These are phyloP conservation scores for Sugiyamaella mastotermitis DNA, from an alignment of 805 yeast species.

Conservation along the genomic window DNA sequence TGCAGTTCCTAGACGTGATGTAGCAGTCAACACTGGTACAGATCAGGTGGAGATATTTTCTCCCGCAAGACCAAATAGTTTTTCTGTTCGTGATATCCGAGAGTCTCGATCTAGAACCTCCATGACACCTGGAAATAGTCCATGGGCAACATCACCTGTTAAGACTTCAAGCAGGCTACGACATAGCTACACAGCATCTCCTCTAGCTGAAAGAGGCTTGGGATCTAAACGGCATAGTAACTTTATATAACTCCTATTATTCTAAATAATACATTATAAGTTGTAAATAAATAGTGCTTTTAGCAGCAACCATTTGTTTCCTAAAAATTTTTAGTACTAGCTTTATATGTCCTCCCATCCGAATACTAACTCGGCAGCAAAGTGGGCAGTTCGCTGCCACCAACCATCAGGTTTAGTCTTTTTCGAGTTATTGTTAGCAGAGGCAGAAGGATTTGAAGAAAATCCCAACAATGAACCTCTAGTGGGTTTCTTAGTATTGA, in stretches of 20 bases:
- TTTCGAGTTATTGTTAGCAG: neutral
- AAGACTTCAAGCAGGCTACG: too few relatives aligned
- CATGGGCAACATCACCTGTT: too few relatives aligned
- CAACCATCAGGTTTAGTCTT: slow-evolving; percentile 22
- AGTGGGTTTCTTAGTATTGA: slow-evolving; percentile 19
- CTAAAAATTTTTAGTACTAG: too few relatives aligned
- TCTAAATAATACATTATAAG: too few relatives aligned
- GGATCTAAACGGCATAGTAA: too few relatives aligned
- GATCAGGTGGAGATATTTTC: slow-evolving; percentile 20
- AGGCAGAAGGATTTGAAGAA: neutral
- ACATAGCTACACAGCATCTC: too few relatives aligned
- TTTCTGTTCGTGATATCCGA: slow-evolving; percentile 19
- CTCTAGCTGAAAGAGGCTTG: too few relatives aligned
- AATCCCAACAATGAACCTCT: slow-evolving; percentile 1
- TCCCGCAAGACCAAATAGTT: slow-evolving; percentile 22
- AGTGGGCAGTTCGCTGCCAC: slow-evolving; percentile 27
- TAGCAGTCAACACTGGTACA: slow-evolving; percentile 38
- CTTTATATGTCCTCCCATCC: slow-evolving; percentile 46
- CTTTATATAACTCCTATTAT: too few relatives aligned
- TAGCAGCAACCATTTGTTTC: neutral
- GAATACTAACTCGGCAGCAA: slow-evolving; percentile 44
- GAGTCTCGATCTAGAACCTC: slow-evolving; percentile 5
- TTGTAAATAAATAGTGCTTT: too few relatives aligned
- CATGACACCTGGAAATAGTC: too few relatives aligned
- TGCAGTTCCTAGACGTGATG: slow-evolving; percentile 50